Evolutionary conservation across 2,329 filamentous ascomycete species (phyloP), one percentile per base, ranked within the genome.

Genomic region (Calcarisporium arbuscula): DNA sequence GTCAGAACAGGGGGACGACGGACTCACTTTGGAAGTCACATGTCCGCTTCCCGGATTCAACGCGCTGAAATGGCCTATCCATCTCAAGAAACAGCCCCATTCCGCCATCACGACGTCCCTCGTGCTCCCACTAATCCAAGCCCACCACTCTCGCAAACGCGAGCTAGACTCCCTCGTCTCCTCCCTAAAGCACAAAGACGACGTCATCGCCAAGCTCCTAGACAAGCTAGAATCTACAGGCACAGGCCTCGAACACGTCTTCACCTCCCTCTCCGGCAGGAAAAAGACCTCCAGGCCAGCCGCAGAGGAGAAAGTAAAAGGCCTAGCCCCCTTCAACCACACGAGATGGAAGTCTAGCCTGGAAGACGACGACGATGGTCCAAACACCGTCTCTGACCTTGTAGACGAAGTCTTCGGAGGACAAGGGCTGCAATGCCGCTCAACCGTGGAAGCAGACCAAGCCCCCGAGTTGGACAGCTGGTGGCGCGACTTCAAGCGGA

Each of bases 51-150:
- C 81, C n/a, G 77, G 77, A 2, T 63, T 88, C 19, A 63, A 68
- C 30, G 68, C 75, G 5, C 61, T 90, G 22, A 62, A 62, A 40
- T 90, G 85, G 85, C 70, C 69, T 0, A 65, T 88, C 36, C 57
- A 68, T 30, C 58, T 90, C 14, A 53, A 51, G 19, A 72, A 66
- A 41, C 58, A 57, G 15, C 54, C 64, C 2, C 47, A 63, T 8
- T 59, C 62, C 14, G 53, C 58, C 10, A 50, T 74, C 5, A 59
- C 69, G 8, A 64, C 64, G 2, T 61, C 67, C 38, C 60, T 78
- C 22, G 65, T 76, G 10, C 49, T 75, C 20, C 73, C 74, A 11
- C 52, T 78, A 4, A 50, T 75, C 10, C 64, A 68, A 39, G 62
- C 62, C 12, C 64, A 71, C 15, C 58, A 61, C n/a, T 47, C 49